Evolutionary conservation across 345 rosid species (phyloP), one percentile per base, ranked within the genome.

Genomic region (Populus davidiana): DNA sequence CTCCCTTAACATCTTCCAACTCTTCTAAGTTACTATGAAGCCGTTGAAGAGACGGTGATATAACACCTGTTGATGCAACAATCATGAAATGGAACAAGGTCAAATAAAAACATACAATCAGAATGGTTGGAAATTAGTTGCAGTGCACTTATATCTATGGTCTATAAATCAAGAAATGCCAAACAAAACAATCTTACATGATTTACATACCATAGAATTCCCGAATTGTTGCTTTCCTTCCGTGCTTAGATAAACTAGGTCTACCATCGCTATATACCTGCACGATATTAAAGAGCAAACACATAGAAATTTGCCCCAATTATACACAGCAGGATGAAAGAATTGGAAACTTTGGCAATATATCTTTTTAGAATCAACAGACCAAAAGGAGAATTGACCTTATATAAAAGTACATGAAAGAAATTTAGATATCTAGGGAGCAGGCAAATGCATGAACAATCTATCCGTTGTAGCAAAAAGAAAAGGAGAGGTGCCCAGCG

Each of bases 161-260:
- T 23, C 14, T 47, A 2, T 41, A 21, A 18, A 56, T 61, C 54
- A 27, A 47, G 33, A 10, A 38, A 64, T 5, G 1, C 18, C 41
- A 29, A 39, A 59, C 0, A 33, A 29, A 47, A n/a, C 6, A 29
- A 38, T 9, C 23, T 56, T 59, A 50, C 12, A 63, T 50, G 71
- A 67, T 44, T 23, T 59, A 71, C 84, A 80, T 79, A 93, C 99
- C 92, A 75, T 95, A 95, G 81, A 95, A 95, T 25, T 95, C 98
- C 77, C 86, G 90, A 75, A 93, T 79, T 9, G 98, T 88, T 27
- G 99, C 98, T 82, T 95, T 95, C 83, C 99, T 92, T 80, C 97
- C 98, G 71, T 83, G 87, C 16, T 83, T 76, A 11, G 97, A 80
- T 36, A 82, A 75, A 47, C 76, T 85, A 61, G 89, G 86, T 75